Base-by-base conservation (phyloP, 495 filamentous ascomycete species). In the Aspergillus coremiiformis region DNA sequence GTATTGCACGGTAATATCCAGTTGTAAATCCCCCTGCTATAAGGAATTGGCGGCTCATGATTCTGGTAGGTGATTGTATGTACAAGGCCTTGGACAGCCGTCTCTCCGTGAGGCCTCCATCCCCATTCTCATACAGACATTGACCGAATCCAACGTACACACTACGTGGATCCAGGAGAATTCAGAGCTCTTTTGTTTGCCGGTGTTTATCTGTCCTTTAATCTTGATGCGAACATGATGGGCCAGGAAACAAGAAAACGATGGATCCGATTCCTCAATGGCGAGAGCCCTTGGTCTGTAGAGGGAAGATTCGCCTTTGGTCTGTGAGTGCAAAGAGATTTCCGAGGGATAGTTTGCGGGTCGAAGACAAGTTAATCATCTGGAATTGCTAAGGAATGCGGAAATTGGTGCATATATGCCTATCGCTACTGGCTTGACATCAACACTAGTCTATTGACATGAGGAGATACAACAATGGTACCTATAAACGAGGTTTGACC, bases 151-250 rank as follows among this genome's bases (percentile, higher is more conserved):
- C 53, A 70, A 70, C 46, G 59, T 72, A 19, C 69, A 70, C 39
- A 67, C 67, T 0, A 68, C 67, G 61, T 72, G 66, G 66, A 62
- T 72, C 4, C 67, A 72, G 27, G 67, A 70, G 49, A 66, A 70
- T 4, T 55, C 61, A 8, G 63, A 64, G 17, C 39, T 72, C 19
- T 73, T 48, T 55, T 75, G 0, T 75, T 75, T 44, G 69, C 59
- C 0, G 62, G 63, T 0, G 39, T 70, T 9, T 62, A 69, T 46
- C 52, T 68, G 0, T 63, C 63, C 0, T 67, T 68, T 32, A 72
- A 67, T 44, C 62, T 58, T 5, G 56, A 62, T 10, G 69, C 69
- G 8, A 52, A 65, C 6, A 37, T 50, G 4, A 63, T 72, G 7
- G 56, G 67, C 1, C 50, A 58, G 35, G 61, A 68, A 17, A 69